Percentiles rank a stretch among this genome's conserved stretches.
Conservation (phyloP, 345 rosid genomes). For the Melaleuca alternifolia region DNA sequence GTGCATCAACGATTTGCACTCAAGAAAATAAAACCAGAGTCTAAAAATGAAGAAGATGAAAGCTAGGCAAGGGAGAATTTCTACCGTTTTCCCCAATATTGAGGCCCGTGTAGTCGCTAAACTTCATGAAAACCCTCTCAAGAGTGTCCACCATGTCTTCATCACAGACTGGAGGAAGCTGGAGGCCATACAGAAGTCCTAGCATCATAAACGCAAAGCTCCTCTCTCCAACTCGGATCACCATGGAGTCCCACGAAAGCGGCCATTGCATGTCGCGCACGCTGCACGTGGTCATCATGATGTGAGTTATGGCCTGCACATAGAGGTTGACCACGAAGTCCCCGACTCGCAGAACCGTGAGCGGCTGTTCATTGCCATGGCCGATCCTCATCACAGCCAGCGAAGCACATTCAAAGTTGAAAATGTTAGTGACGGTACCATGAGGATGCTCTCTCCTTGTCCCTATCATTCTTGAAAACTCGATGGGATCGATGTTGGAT, state of each 20-base stretch:
- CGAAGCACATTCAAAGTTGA: not conserved
- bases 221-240: not conserved
- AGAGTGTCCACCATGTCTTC: not conserved
- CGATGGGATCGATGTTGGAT: not conserved
- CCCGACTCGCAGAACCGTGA: not conserved
- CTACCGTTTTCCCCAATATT: not conserved
- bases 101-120: not conserved
- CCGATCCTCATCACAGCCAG: not conserved
- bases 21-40: not conserved
- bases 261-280: conserved; percentile 5
- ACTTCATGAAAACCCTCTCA: conserved; percentile 8
- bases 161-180: not conserved
- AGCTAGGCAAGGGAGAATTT: not conserved
- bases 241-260: conserved; percentile 2
- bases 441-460: not conserved
- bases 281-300: not conserved
- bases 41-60: not conserved
- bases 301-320: not conserved
- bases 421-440: not conserved
- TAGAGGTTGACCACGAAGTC: not conserved
- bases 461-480: not conserved
- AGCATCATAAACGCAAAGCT: conserved; percentile 5
- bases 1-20: not conserved
- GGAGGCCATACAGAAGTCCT: conserved; percentile 8
- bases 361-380: not conserved